Evolutionary conservation across 2,329 filamentous ascomycete genomes (phyloP).

Genomic region (Colletotrichum chlorophyti): DNA sequence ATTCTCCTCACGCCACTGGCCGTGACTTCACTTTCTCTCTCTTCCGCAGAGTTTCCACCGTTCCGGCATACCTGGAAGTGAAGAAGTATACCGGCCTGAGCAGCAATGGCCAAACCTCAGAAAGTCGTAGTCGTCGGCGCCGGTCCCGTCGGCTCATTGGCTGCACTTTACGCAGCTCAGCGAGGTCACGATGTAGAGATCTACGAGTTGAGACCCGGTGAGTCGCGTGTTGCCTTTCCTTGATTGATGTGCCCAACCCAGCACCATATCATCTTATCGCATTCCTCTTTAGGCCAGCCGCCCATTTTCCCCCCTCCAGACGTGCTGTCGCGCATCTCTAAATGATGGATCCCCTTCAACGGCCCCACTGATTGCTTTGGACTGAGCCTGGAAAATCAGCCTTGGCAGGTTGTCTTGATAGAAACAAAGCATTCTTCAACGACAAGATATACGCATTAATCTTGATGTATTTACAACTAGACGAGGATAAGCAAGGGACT

Average conservation of each 20-base stretch:
- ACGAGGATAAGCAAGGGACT: too few relatives aligned
- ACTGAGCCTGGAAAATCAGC: too few relatives aligned
- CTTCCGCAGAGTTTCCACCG: not conserved
- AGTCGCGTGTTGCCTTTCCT: constrained; percentile 38
- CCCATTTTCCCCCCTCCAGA: too few relatives aligned
- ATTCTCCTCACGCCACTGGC: constrained; percentile 10
- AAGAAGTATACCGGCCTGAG: not conserved
- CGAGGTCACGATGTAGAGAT: constrained; percentile 90
- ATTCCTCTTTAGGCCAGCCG: too few relatives aligned
- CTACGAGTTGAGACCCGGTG: constrained; percentile 92
- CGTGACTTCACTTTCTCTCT: not conserved
- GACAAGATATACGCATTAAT: too few relatives aligned
- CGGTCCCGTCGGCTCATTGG: constrained; percentile 90
- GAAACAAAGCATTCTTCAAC: too few relatives aligned
- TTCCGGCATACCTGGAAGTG: not conserved
- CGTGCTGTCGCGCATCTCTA: constrained; percentile 4
- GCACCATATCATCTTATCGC: too few relatives aligned
- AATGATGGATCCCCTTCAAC: not conserved
- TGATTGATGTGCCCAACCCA: not conserved
- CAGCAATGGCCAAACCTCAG: constrained; percentile 50
- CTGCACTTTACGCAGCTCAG: constrained; percentile 89
- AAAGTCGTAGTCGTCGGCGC: constrained; percentile 89
- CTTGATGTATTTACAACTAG: too few relatives aligned
- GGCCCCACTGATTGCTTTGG: constrained; percentile 13
- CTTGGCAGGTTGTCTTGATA: too few relatives aligned